phyloP scores from a whole-genome alignment of 495 filamentous ascomycete species.

The Lasiosphaeria ovina region DNA sequence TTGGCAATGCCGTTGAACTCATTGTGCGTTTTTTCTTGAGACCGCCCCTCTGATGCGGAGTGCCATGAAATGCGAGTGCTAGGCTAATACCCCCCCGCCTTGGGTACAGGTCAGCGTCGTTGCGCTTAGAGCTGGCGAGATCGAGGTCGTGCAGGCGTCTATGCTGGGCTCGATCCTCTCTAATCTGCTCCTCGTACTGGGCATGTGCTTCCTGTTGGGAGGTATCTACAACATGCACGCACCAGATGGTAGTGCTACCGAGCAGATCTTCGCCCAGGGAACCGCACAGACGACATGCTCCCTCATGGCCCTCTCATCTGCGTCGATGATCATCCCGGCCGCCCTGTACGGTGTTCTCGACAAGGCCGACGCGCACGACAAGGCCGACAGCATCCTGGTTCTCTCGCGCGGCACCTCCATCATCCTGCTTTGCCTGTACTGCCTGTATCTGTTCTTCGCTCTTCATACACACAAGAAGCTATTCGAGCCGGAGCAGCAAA shows the following conservation, averaged over 20 bases:
- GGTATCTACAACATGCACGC: constrained; percentile 61
- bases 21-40: constrained; percentile 63
- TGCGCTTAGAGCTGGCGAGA: constrained; percentile 78
- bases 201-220: constrained; percentile 93
- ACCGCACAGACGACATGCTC: constrained; percentile 96
- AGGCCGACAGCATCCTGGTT: constrained; percentile 65
- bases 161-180: constrained; percentile 98
- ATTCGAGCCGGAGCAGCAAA: constrained; percentile 63
- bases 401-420: constrained; percentile 89
- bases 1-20: constrained; percentile 97
- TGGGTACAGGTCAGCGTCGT: constrained; percentile 80
- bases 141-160: constrained; percentile 93
- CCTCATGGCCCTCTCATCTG: constrained; percentile 86
- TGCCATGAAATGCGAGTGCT: neutral
- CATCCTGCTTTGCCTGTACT: constrained; percentile 83
- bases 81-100: constrained; percentile 12
- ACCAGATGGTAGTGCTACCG: constrained; percentile 41
- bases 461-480: constrained; percentile 75
- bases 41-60: constrained; percentile 14
- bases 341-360: constrained; percentile 53
- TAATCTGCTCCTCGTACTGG: constrained; percentile 90
- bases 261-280: constrained; percentile 79
- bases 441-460: constrained; percentile 89
- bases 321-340: constrained; percentile 92
- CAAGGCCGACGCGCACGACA: constrained; percentile 35